Conservation (phyloP, 2,329 filamentous ascomycete species). For the Biscogniauxia marginata region DNA sequence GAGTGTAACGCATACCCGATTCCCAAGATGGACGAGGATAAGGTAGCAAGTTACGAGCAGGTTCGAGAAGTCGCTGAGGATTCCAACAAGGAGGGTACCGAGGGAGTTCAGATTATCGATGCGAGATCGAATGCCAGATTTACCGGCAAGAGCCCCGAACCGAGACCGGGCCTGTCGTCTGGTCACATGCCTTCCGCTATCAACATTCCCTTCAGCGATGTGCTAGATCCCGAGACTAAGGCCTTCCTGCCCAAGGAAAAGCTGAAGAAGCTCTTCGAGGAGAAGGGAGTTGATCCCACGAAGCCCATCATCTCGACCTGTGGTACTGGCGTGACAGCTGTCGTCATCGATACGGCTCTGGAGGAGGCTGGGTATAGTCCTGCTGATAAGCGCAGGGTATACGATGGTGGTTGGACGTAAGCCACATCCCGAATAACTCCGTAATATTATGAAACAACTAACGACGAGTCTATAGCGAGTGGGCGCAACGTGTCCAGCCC, state of each 20-base stretch:
- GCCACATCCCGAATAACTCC: constrained; percentile 37
- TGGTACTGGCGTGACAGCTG: constrained; percentile 91
- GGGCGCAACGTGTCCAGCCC: constrained; percentile 63
- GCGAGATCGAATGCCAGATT: constrained; percentile 79
- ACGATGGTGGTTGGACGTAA: constrained; percentile 98
- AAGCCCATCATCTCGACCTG: constrained; percentile 86
- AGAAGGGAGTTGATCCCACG: constrained; percentile 74
- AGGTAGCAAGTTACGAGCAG: constrained; percentile 79
- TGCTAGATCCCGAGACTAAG: constrained; percentile 83
- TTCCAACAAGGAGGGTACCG: constrained; percentile 76
- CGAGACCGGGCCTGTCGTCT: constrained; percentile 78
- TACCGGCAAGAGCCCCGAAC: constrained; percentile 80
- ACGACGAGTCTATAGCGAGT: constrained; percentile 47
- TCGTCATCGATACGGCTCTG: constrained; percentile 84
- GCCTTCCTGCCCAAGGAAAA: constrained; percentile 70
- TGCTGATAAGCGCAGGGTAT: constrained; percentile 68
- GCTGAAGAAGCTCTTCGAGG: constrained; percentile 72
- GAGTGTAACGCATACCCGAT: constrained; percentile 66
- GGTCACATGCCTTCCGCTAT: constrained; percentile 90
- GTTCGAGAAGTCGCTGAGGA: constrained; percentile 75
- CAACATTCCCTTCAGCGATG: constrained; percentile 73
- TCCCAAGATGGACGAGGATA: constrained; percentile 57
- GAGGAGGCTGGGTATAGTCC: constrained; percentile 73
- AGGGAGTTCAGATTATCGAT: constrained; percentile 86
- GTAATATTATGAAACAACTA: constrained; percentile 26